Percentiles rank a stretch among this genome's conserved stretches.
Conservation (phyloP, 2,329 filamentous ascomycete species). For the Didymella exigua region DNA sequence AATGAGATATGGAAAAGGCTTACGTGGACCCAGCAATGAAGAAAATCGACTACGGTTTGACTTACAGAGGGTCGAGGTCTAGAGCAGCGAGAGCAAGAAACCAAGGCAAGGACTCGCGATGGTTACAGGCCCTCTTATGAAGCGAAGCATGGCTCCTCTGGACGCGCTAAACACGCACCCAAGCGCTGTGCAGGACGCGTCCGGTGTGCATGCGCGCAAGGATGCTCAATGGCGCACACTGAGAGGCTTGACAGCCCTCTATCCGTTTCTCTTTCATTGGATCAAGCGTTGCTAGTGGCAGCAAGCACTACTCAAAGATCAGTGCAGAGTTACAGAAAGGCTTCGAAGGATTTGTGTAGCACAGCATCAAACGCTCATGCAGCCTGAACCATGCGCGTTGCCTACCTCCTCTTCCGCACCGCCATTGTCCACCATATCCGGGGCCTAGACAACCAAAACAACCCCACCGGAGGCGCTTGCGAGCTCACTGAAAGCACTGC, state of each 20-base stretch:
- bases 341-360: constrained; percentile 44
- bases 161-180: constrained; percentile 35
- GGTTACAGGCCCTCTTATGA: constrained; percentile 24
- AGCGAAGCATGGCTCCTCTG: constrained; percentile 21
- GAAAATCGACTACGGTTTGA: neutral
- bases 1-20: constrained; percentile 3
- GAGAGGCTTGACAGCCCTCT: constrained; percentile 28
- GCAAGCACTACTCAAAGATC: constrained; percentile 25
- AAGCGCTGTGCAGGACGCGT: constrained; percentile 38
- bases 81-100: neutral
- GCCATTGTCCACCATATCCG: constrained; percentile 20
- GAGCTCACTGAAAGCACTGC: constrained; percentile 17
- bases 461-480: constrained; percentile 20
- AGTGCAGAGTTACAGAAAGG: constrained; percentile 32
- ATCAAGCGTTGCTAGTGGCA: constrained; percentile 28
- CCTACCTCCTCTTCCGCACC: constrained; percentile 17
- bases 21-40: neutral
- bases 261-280: constrained; percentile 26
- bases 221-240: constrained; percentile 35
- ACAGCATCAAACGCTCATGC: constrained; percentile 43
- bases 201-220: constrained; percentile 37
- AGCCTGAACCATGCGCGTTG: constrained; percentile 37
- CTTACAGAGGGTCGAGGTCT: too few species aligned
- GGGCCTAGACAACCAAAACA: constrained; percentile 20
- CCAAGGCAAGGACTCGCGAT: neutral